Percentiles rank a stretch among this genome's conserved stretches.
phyloP scores from a whole-genome alignment of 768 basidiomycete species.

The Agrocybe chaxingu region DNA sequence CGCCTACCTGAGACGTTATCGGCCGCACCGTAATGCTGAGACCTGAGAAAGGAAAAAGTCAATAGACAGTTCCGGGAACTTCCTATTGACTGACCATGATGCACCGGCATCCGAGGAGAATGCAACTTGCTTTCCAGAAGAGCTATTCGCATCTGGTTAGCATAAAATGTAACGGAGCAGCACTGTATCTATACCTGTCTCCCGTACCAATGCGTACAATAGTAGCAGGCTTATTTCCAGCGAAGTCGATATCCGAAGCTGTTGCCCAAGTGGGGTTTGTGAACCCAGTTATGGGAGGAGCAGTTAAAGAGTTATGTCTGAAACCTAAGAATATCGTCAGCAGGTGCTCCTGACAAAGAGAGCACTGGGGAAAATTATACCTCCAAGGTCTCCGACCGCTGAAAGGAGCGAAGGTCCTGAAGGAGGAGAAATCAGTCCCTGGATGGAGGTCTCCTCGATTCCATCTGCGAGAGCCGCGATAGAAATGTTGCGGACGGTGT shows the following conservation, averaged over 20 bases:
- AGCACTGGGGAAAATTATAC: conserved; percentile 22
- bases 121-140: conserved; percentile 52
- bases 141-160: conserved; percentile 18
- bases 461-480: conserved; percentile 61
- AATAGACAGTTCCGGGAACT: background rate
- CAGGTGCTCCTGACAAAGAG: background rate
- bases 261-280: conserved; percentile 47
- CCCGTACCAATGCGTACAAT: conserved; percentile 54
- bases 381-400: conserved; percentile 51
- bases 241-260: conserved; percentile 48
- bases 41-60: conserved; percentile 22
- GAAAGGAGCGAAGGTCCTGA: conserved; percentile 56
- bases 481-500: conserved; percentile 54
- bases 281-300: conserved; percentile 35
- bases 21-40: conserved; percentile 53
- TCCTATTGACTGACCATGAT: conserved; percentile 36
- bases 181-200: conserved; percentile 30
- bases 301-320: conserved; percentile 40
- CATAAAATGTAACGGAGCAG: background rate
- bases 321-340: conserved; percentile 32
- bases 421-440: conserved; percentile 58
- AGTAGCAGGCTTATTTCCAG: conserved; percentile 46
- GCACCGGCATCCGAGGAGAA: conserved; percentile 51
- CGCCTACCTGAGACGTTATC: conserved; percentile 38
- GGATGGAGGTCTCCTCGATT: conserved; percentile 60